phyloP scores from a whole-genome alignment of 2,329 filamentous ascomycete genomes.

The Rhynchosporium agropyri region DNA sequence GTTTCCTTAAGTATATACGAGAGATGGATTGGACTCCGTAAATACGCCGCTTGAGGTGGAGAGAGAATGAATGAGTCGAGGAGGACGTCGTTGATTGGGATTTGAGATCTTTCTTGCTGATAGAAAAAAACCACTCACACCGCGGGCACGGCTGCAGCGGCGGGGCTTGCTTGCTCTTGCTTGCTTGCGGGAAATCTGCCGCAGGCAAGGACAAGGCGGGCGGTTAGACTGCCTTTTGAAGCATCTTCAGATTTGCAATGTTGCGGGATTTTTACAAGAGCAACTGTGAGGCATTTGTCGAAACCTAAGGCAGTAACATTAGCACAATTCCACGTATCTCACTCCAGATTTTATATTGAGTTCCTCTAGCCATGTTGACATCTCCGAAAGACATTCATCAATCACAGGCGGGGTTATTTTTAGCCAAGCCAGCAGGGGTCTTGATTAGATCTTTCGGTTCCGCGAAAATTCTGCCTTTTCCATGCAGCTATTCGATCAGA shows the following conservation, averaged over 20 bases:
- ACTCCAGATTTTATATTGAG: neutral
- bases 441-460: slow-evolving; percentile 10
- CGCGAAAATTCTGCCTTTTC: slow-evolving; percentile 10
- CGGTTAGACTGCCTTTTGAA: no score
- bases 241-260: no score
- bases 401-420: neutral
- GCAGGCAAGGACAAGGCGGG: no score
- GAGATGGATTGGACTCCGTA: neutral
- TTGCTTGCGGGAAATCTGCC: no score
- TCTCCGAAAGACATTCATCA: neutral
- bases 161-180: no score
- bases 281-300: no score
- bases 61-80: neutral
- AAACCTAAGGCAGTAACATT: no score
- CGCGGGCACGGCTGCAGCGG: no score
- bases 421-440: neutral
- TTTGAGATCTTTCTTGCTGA: neutral
- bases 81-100: neutral
- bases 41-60: neutral
- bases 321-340: no score
- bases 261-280: no score
- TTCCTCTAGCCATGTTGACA: neutral
- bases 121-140: no score
- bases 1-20: slow-evolving; percentile 6
- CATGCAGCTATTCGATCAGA: neutral